Conservation (phyloP, 2,329 filamentous ascomycete species). For the Cladobotryum mycophilum region DNA sequence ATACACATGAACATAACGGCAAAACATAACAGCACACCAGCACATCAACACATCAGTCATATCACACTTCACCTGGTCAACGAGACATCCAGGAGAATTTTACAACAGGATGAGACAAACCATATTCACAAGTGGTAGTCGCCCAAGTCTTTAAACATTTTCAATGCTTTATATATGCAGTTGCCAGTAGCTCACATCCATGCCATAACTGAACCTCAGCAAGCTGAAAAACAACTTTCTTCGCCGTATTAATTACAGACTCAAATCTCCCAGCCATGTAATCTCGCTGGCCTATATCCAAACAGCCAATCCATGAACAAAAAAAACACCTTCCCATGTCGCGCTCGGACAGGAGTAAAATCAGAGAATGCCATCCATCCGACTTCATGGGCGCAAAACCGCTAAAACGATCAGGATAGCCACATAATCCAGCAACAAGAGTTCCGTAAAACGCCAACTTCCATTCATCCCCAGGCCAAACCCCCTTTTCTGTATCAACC, state of each 20-base stretch:
- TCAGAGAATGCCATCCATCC: not conserved
- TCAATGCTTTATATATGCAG: not conserved
- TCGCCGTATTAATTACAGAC: not conserved
- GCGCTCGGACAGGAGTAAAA: too few relatives aligned
- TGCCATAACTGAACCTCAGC: too few relatives aligned
- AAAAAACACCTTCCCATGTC: too few relatives aligned
- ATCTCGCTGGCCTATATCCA: not conserved
- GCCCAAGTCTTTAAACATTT: not conserved
- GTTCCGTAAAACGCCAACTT: conserved; percentile 3
- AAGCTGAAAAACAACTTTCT: too few relatives aligned
- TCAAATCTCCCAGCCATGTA: not conserved
- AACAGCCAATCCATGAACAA: too few relatives aligned
- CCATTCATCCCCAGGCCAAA: not conserved
- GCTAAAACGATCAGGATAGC: not conserved
- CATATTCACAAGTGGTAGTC: too few relatives aligned
- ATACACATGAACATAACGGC: too few relatives aligned
- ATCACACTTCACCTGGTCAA: too few relatives aligned
- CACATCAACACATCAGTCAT: too few relatives aligned
- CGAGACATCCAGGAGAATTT: too few relatives aligned
- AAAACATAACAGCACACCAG: too few relatives aligned
- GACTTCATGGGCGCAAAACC: not conserved
- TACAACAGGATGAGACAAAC: too few relatives aligned
- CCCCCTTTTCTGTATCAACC: conserved; percentile 11
- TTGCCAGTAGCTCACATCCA: not conserved
- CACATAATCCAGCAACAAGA: not conserved